Conservation (phyloP, 2,329 filamentous ascomycete genomes). For the Fusarium staphyleae region DNA sequence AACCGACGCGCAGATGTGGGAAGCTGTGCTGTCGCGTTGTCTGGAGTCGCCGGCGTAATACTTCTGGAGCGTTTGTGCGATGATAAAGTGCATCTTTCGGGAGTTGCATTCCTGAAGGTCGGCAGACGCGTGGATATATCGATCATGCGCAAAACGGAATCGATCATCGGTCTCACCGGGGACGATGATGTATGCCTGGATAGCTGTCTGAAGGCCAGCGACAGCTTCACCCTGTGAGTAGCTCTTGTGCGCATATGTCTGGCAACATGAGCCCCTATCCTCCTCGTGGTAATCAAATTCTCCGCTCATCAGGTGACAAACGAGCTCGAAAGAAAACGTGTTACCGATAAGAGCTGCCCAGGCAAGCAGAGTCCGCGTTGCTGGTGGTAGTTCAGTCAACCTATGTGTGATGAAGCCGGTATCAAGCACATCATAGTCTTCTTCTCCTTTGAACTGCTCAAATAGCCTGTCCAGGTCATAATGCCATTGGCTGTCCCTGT, state of each 20-base stretch:
- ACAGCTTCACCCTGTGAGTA: slow-evolving; percentile 74
- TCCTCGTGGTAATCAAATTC: slow-evolving; percentile 70
- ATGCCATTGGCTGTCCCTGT: slow-evolving; percentile 80
- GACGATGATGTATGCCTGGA: slow-evolving; percentile 82
- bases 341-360: slow-evolving; percentile 88
- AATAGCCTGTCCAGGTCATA: slow-evolving; percentile 88
- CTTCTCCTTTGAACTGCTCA: slow-evolving; percentile 79
- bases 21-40: slow-evolving; percentile 75
- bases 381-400: slow-evolving; percentile 75
- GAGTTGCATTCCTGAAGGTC: slow-evolving; percentile 73
- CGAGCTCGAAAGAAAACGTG: slow-evolving; percentile 82
- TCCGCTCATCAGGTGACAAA: slow-evolving; percentile 78
- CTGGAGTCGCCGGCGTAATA: slow-evolving; percentile 68
- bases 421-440: slow-evolving; percentile 80
- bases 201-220: slow-evolving; percentile 79
- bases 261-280: slow-evolving; percentile 46
- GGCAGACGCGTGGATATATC: slow-evolving; percentile 79
- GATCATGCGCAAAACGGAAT: slow-evolving; percentile 88
- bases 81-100: slow-evolving; percentile 88
- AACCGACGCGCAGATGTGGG: slow-evolving; percentile 81
- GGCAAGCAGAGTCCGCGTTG: slow-evolving; percentile 78
- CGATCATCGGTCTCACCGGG: slow-evolving; percentile 84
- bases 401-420: slow-evolving; percentile 83
- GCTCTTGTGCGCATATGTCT: slow-evolving; percentile 30
- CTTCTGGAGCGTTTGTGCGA: slow-evolving; percentile 81